Percentiles rank a stretch among this genome's conserved stretches.
These are phyloP conservation scores for Dactylella cylindrospora DNA, from an alignment of 2,329 filamentous ascomycete species.

Conservation along the genomic window DNA sequence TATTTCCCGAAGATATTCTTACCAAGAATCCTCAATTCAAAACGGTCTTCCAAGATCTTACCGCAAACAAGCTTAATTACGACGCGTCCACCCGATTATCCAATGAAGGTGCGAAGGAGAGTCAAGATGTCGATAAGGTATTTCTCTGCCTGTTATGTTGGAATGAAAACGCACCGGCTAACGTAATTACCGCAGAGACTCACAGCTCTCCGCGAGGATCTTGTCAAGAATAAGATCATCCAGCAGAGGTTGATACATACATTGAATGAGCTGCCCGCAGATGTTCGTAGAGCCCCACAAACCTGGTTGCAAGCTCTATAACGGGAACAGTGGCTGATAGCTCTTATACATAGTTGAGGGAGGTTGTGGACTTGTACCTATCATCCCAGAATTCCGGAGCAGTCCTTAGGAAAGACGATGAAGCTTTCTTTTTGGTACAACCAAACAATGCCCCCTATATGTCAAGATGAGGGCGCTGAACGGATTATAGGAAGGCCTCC, in stretches of 20 bases:
- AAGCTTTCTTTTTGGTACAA: slow-evolving; percentile 38
- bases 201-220: slow-evolving; percentile 28
- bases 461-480: not conserved
- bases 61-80: slow-evolving; percentile 46
- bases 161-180: not conserved
- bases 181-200: slow-evolving; percentile 13
- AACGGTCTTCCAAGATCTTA: slow-evolving; percentile 46
- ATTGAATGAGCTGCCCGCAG: slow-evolving; percentile 29
- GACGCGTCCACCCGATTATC: slow-evolving; percentile 42
- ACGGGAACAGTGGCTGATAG: no score
- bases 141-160: not conserved
- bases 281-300: slow-evolving; percentile 10
- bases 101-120: slow-evolving; percentile 22
- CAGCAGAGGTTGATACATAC: slow-evolving; percentile 25
- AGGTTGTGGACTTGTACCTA: slow-evolving; percentile 41
- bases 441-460: not conserved
- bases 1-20: slow-evolving; percentile 46
- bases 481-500: slow-evolving; percentile 20
- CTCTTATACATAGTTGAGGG: slow-evolving; percentile 11
- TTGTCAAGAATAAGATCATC: slow-evolving; percentile 28
- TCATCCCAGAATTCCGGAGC: slow-evolving; percentile 25
- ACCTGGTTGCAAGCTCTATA: not conserved
- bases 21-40: slow-evolving; percentile 47
- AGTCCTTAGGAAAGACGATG: slow-evolving; percentile 35
- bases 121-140: slow-evolving; percentile 40